These are phyloP conservation scores for Backusella mclennaniae DNA, from an alignment of 192 early-diverging fungal genomes.

Conservation along the genomic window DNA sequence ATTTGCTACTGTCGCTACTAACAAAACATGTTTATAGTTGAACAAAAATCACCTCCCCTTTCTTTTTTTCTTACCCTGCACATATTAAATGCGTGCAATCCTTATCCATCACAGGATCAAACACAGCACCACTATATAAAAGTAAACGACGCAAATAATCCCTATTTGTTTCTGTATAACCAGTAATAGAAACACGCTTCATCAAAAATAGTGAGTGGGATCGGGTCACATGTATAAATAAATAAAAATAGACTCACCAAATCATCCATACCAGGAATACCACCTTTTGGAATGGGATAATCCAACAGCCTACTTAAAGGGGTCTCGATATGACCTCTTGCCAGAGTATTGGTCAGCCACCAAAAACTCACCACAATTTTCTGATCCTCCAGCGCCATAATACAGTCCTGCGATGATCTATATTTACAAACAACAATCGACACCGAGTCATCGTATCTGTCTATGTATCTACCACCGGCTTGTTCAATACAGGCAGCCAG, in stretches of 20 bases:
- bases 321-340: conserved; percentile 31
- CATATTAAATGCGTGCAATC: conserved; percentile 80
- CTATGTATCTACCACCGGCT: conserved; percentile 10
- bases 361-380: conserved; percentile 48
- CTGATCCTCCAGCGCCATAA: conserved; percentile 36
- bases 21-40: background rate
- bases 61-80: conserved; percentile 38
- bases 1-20: conserved; percentile 67
- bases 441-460: background rate
- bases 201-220: conserved; percentile 8
- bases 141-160: conserved; percentile 66
- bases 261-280: conserved; percentile 47
- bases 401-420: background rate
- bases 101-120: conserved; percentile 58
- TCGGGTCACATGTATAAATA: background rate
- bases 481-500: background rate
- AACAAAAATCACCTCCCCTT: no score
- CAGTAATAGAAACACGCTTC: conserved; percentile 62
- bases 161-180: conserved; percentile 66
- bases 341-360: conserved; percentile 52
- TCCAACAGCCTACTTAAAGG: conserved; percentile 49
- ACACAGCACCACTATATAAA: conserved; percentile 58
- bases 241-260: conserved; percentile 21
- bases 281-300: conserved; percentile 52
- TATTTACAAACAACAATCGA: conserved; percentile 13